A percentile compares a stretch with the other conserved stretches of the same genome.
Evolutionary conservation across 2,329 filamentous ascomycete species (phyloP).

Genomic region (Penicillium hordei): DNA sequence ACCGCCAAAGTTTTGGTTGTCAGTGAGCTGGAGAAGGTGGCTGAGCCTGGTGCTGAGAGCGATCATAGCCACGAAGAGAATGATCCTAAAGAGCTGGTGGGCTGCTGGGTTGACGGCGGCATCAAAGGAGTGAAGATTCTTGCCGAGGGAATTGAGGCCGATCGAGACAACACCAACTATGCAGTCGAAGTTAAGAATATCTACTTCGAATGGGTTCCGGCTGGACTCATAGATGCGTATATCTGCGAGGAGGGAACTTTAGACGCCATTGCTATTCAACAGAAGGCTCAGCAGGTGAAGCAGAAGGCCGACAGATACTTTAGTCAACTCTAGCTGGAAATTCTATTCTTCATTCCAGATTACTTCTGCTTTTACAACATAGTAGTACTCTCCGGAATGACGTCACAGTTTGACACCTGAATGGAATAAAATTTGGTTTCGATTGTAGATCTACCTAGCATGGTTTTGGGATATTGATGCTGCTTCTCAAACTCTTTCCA

Average conservation of each 20-base stretch:
- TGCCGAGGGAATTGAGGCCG: conserved; percentile 13
- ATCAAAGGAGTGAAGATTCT: conserved; percentile 29
- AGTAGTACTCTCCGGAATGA: not conserved
- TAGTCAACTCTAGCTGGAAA: conserved; percentile 3
- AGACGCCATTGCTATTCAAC: conserved; percentile 22
- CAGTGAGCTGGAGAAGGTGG: conserved; percentile 63
- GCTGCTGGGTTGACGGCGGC: conserved; percentile 45
- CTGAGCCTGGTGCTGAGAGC: conserved; percentile 50
- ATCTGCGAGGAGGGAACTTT: conserved; percentile 55
- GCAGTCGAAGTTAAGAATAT: conserved; percentile 44
- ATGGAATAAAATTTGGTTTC: not conserved
- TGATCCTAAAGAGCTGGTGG: conserved; percentile 51
- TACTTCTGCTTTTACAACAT: not conserved
- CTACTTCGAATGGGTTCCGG: conserved; percentile 63
- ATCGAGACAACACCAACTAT: conserved; percentile 16
- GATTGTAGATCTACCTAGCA: not conserved
- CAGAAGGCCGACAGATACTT: conserved; percentile 24
- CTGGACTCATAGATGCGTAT: conserved; percentile 53
- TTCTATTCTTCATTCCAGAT: not conserved
- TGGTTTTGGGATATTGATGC: not conserved
- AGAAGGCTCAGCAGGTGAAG: conserved; percentile 25
- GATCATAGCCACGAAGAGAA: conserved; percentile 56
- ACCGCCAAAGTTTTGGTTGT: conserved; percentile 55
- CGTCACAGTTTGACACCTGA: not conserved
- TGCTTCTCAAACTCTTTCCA: not conserved